phyloP scores from a whole-genome alignment of 371 early-diverging fungal genomes.

The Mucor indicus region DNA sequence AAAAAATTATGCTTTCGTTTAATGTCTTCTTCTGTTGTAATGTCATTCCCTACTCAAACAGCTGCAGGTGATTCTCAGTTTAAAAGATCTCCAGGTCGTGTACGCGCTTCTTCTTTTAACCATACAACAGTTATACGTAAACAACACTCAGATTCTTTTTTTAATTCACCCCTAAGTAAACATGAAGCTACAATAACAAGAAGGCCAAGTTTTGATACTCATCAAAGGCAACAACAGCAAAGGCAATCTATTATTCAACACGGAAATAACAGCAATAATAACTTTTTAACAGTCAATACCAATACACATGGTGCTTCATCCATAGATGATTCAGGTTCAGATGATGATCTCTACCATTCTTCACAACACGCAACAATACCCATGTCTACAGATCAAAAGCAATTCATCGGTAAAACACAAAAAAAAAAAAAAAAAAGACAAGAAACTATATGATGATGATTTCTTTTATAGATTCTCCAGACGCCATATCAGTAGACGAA shows the following conservation, averaged over 20 bases:
- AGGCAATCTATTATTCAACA: not conserved
- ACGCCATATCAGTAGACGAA: slow-evolving; percentile 3
- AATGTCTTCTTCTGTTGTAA: too few relatives aligned
- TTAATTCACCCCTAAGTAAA: too few relatives aligned
- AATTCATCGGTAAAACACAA: not conserved
- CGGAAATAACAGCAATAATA: slow-evolving; percentile 2
- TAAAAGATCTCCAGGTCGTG: too few relatives aligned
- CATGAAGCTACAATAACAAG: slow-evolving; percentile 8
- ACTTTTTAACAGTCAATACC: slow-evolving; percentile 7
- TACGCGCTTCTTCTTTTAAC: too few relatives aligned
- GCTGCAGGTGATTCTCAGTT: too few relatives aligned
- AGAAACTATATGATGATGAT: not conserved
- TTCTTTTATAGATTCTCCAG: slow-evolving; percentile 8
- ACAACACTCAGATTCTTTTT: too few relatives aligned
- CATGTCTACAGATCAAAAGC: not conserved
- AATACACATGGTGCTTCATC: slow-evolving; percentile 11
- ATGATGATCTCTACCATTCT: slow-evolving; percentile 4
- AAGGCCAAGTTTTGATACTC: slow-evolving; percentile 21
- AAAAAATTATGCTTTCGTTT: too few relatives aligned
- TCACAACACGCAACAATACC: not conserved
- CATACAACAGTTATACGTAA: too few relatives aligned
- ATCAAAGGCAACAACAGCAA: not conserved
- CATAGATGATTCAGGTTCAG: slow-evolving; percentile 19
- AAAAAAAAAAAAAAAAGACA: not conserved
- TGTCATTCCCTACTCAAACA: too few relatives aligned